Percentiles rank a stretch among this genome's conserved stretches.
These are phyloP conservation scores for Pholiota microspora DNA, from an alignment of 768 basidiomycete genomes.

Conservation along the genomic window DNA sequence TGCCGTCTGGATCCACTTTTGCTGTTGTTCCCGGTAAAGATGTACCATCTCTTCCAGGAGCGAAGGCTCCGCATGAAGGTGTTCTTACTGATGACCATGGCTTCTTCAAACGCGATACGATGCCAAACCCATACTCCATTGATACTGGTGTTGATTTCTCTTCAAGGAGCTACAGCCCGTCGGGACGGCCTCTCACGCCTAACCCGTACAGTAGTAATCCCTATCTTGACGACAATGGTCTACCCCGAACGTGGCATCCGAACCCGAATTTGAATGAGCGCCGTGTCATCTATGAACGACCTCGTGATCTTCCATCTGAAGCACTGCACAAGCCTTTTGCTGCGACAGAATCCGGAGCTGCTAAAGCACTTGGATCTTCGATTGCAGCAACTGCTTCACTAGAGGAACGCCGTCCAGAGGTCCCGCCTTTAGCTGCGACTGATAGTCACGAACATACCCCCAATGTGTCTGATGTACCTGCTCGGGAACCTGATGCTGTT, in stretches of 20 bases:
- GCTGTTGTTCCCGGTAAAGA: neutral
- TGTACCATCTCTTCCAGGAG: neutral
- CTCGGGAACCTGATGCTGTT: constrained; percentile 10
- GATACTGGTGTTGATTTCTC: neutral
- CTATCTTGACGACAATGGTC: constrained; percentile 6
- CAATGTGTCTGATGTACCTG: constrained; percentile 8
- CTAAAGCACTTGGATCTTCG: constrained; percentile 10
- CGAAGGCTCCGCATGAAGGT: neutral
- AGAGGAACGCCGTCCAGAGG: constrained; percentile 9
- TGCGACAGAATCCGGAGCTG: constrained; percentile 1
- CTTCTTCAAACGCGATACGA: neutral
- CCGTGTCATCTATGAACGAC: constrained; percentile 6
- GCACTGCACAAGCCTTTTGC: constrained; percentile 6
- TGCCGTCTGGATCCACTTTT: neutral
- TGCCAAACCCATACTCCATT: neutral
- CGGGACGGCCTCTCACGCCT: constrained; percentile 7
- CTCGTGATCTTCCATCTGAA: constrained; percentile 10
- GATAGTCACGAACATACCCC: neutral
- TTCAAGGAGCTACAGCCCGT: constrained; percentile 1
- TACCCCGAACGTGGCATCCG: no score
- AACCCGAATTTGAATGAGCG: constrained; percentile 9
- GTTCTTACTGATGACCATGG: neutral
- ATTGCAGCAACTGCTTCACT: constrained; percentile 11
- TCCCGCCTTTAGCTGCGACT: constrained; percentile 1
- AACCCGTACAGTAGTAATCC: constrained; percentile 7